Base-by-base conservation (phyloP, 2,329 filamentous ascomycete species). In the Sclerotiophoma versabilis region DNA sequence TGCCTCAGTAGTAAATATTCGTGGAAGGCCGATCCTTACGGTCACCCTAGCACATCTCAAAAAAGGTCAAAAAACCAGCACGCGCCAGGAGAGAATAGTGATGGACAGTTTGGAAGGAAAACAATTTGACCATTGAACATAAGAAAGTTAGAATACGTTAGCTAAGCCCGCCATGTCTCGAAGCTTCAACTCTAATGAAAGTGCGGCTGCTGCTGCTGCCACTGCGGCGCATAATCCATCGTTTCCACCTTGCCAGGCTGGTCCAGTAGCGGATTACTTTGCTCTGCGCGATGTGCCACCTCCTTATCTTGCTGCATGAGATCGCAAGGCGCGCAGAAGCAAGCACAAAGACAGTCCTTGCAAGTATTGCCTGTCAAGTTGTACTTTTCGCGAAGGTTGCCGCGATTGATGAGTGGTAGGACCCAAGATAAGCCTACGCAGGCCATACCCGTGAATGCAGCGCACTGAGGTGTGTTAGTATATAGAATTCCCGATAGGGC, bases 251-350 rank as follows among this genome's bases (percentile, higher is more conserved):
- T 68, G 2, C 50, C 57, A 1, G 69, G 69, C 54, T 70, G 66
- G 26, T 49, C 20, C 33, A 54, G 39, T 14, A 65, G 22, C 9
- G 54, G 49, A 45, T 39, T 53, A 19, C 51, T 51, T 51, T 64
- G 41, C 25, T 53, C 69, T 22, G 55, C 70, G 2, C 66, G 61
- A 32, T 54, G 65, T 43, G 59, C 34, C 9, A 58, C 51, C 47
- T 74, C 71, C 59, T 74, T 74, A 6, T 72, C 70, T 45, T 73
- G 70, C 57, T 74, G 71, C 14, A 62, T 61, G 15, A 72, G 43
- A 61, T 73, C 70, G 55, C 71, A 74, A 11, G 68, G 67, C n/a
- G 11, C 29, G 54, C 71, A 74, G 60, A 66, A 73, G 62, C 68
- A 73, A 4, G 71, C 69, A 42, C 69, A 73, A 22, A 72, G 53